Percentiles rank a stretch among this genome's conserved stretches.
Conservation (phyloP, 495 filamentous ascomycete genomes). For the Ramalina intermedia region DNA sequence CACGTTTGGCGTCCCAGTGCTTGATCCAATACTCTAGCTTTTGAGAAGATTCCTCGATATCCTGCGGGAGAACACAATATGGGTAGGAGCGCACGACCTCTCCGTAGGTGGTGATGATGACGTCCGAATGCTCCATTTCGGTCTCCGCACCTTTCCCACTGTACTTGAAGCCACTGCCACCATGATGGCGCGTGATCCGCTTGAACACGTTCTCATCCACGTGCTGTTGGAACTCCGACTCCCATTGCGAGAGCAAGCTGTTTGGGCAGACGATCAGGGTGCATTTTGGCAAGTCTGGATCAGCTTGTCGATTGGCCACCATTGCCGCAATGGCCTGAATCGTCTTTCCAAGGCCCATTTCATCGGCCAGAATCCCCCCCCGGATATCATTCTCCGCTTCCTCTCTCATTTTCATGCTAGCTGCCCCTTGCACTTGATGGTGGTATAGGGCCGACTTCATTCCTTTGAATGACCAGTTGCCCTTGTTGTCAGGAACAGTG, state of each 20-base stretch:
- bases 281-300: slow-evolving; percentile 14
- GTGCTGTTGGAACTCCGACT: slow-evolving; percentile 26
- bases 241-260: slow-evolving; percentile 31
- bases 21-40: slow-evolving; percentile 25
- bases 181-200: slow-evolving; percentile 11
- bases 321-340: slow-evolving; percentile 37
- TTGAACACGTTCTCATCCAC: slow-evolving; percentile 14
- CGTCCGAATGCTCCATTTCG: slow-evolving; percentile 11
- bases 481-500: not conserved
- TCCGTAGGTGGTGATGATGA: slow-evolving; percentile 37
- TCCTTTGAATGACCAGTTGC: slow-evolving; percentile 9
- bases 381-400: not conserved
- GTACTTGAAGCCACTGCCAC: not conserved
- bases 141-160: slow-evolving; percentile 5
- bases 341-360: slow-evolving; percentile 40
- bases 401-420: slow-evolving; percentile 9
- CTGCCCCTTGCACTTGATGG: slow-evolving; percentile 12
- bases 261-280: slow-evolving; percentile 39
- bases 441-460: slow-evolving; percentile 6
- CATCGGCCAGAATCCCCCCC: slow-evolving; percentile 8
- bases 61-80: slow-evolving; percentile 16
- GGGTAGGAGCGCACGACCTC: slow-evolving; percentile 39
- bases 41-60: slow-evolving; percentile 13
- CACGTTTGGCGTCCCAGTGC: slow-evolving; percentile 20
- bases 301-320: slow-evolving; percentile 25